Conservation (phyloP, 1,139 yeast genomes). For the Lodderomyces theae region DNA sequence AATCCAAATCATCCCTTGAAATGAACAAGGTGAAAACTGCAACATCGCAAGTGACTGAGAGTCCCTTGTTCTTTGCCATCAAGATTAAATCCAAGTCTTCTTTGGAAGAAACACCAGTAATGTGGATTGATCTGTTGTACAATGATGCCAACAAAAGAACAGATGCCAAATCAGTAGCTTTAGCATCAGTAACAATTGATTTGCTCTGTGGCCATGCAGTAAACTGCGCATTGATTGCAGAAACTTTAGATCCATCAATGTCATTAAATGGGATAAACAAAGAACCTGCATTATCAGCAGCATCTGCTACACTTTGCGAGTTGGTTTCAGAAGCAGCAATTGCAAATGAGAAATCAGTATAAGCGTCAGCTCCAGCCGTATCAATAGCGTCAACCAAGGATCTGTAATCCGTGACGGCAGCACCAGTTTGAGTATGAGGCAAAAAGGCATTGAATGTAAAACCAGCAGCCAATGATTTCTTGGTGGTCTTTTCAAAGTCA, state of each 20-base stretch:
- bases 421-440: slow-evolving; percentile 65
- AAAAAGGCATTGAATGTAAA: slow-evolving; percentile 82
- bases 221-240: slow-evolving; percentile 75
- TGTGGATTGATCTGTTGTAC: slow-evolving; percentile 81
- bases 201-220: slow-evolving; percentile 80
- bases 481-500: slow-evolving; percentile 64
- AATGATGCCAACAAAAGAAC: slow-evolving; percentile 86
- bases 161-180: slow-evolving; percentile 87
- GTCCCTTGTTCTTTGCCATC: slow-evolving; percentile 80
- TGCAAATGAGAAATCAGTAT: slow-evolving; percentile 78
- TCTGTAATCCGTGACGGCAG: slow-evolving; percentile 57
- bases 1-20: slow-evolving; percentile 66
- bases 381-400: slow-evolving; percentile 65
- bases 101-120: slow-evolving; percentile 77
- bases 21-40: slow-evolving; percentile 77
- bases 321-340: slow-evolving; percentile 81
- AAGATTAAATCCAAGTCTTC: slow-evolving; percentile 82
- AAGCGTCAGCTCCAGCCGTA: slow-evolving; percentile 56
- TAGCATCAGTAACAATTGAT: slow-evolving; percentile 91
- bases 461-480: slow-evolving; percentile 77
- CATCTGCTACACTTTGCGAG: slow-evolving; percentile 58
- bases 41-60: slow-evolving; percentile 88
- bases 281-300: slow-evolving; percentile 70
- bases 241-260: slow-evolving; percentile 65
- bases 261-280: slow-evolving; percentile 80